Evolutionary conservation across 2,329 filamentous ascomycete genomes (phyloP).

Genomic region (Hymenoscyphus albidus): DNA sequence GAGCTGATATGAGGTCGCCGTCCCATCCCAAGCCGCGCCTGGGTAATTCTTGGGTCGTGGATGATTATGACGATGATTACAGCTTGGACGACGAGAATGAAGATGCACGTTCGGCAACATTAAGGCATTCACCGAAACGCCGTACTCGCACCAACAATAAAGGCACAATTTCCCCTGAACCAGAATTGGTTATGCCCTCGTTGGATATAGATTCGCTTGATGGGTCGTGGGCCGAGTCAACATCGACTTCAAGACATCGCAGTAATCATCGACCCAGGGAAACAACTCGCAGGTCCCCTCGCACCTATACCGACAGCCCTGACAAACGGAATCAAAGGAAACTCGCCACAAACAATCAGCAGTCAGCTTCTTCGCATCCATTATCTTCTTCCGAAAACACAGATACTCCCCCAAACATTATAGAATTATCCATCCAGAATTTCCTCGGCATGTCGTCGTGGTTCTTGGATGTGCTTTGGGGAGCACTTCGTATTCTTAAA

Average conservation of each 20-base stretch:
- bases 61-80: constrained; percentile 23
- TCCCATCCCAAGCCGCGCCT: constrained; percentile 24
- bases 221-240: constrained; percentile 30
- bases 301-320: constrained; percentile 21
- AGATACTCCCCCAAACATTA: constrained; percentile 11
- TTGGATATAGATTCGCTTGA: constrained; percentile 31
- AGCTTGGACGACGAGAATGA: constrained; percentile 21
- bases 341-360: background rate
- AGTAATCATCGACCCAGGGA: constrained; percentile 17
- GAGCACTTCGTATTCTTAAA: constrained; percentile 60
- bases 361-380: constrained; percentile 12
- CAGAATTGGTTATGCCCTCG: constrained; percentile 35
- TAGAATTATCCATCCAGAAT: constrained; percentile 26
- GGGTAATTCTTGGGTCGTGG: constrained; percentile 35
- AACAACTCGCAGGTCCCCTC: constrained; percentile 17
- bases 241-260: constrained; percentile 19
- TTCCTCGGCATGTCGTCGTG: constrained; percentile 39
- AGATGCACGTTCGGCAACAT: constrained; percentile 8
- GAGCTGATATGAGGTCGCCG: constrained; percentile 19
- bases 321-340: constrained; percentile 22
- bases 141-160: constrained; percentile 16
- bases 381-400: background rate
- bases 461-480: constrained; percentile 51
- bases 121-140: constrained; percentile 18
- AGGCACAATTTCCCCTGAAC: constrained; percentile 30